Conservation (phyloP, 306 rosid genomes). For the Adenanthera pavonina region DNA sequence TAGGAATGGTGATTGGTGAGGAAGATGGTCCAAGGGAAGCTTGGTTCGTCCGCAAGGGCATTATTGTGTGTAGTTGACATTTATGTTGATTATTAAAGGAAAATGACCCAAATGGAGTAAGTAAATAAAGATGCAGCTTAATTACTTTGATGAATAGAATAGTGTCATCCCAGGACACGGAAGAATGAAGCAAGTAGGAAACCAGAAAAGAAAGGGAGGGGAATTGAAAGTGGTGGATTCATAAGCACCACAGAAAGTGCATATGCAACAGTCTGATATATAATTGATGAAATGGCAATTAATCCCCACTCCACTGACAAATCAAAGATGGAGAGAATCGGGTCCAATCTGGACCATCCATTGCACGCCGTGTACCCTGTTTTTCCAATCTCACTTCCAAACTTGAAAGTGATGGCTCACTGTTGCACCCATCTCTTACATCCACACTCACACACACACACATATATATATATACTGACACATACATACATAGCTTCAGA, state of each 20-base stretch:
- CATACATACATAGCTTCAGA: neutral
- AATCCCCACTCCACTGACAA: neutral
- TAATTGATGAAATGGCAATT: neutral
- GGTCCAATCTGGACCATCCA: constrained; percentile 25
- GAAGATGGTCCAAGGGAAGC: neutral
- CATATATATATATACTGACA: neutral
- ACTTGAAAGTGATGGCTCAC: constrained; percentile 36
- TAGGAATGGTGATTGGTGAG: neutral
- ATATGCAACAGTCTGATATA: constrained; percentile 6
- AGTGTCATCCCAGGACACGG: neutral
- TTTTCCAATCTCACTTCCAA: neutral
- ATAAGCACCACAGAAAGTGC: constrained; percentile 40
- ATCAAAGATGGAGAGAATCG: neutral
- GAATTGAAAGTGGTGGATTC: constrained; percentile 3
- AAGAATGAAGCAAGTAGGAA: neutral
- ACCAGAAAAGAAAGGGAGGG: neutral
- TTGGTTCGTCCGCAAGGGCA: neutral
- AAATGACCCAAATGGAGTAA: neutral
- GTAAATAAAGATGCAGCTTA: too few species aligned
- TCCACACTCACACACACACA: neutral
- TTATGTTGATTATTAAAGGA: neutral
- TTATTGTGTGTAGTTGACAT: neutral
- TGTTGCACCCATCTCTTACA: neutral
- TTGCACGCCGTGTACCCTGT: neutral
- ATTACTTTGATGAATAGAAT: neutral